Base-by-base conservation (phyloP, 2,329 filamentous ascomycete genomes). In the Phyllosticta citriasiana region DNA sequence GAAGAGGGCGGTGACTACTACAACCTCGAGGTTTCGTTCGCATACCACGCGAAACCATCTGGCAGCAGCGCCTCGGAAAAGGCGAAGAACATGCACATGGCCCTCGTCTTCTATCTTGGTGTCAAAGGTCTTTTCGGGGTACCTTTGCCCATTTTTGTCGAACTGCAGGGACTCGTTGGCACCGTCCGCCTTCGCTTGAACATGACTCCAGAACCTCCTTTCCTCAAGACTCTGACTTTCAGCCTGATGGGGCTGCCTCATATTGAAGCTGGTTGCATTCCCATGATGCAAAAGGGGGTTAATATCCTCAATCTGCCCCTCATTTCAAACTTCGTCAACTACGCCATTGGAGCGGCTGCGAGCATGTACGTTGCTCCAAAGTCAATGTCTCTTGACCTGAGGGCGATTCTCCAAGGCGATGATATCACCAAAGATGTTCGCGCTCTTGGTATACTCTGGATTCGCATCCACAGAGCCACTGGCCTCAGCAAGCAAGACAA, bases 241-340 rank as follows among this genome's bases (percentile, higher is more conserved):
- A 97, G 92, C 0, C 80, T 99, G 2, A 97, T 97, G 88, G 94
- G 94, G 0, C 78, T 94, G 3, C 94, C 94, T 12, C 91, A 96
- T 69, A 88, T 97, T 3, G 83, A 88, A 68, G 93, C 92, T 16
- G 89, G 91, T 1, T 97, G 93, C 70, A 87, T 91, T 14, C 94
- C 94, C 0, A 94, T 97, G 87, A 74, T 97, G n/a, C 85, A 94
- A 71, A 88, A 85, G 65, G 93, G 91, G 2, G 86, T 95, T 63
- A 97, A 97, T 67, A 85, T 97, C 54, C 78, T 97, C 26, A 96
- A 97, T 67, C 78, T 97, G 9, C 93, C 93, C 0, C 74, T 97
- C 47, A 97, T 97, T 67, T 95, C 90, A 14, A 95, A 95, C 68
- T 97, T 99, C 70, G 93, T 97, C 74, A 96, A 97, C 74, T 96